Conservation (phyloP, 2,329 filamentous ascomycete genomes). For the Plectosphaerella sp. region DNA sequence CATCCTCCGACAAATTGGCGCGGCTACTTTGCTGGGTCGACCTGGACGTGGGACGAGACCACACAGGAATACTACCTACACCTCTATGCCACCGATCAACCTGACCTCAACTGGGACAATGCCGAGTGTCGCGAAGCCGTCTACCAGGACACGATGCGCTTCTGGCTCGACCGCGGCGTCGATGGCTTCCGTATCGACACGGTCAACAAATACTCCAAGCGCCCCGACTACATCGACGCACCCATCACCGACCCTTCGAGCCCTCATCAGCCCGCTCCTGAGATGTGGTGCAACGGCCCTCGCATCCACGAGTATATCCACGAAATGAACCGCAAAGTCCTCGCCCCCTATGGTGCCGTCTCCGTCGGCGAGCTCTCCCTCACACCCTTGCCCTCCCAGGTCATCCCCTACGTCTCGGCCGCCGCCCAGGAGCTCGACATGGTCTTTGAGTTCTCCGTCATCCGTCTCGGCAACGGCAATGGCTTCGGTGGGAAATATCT, state of each 20-base stretch:
- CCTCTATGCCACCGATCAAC: slow-evolving; percentile 66
- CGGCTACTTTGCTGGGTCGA: slow-evolving; percentile 40
- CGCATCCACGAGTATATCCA: slow-evolving; percentile 57
- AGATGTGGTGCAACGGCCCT: slow-evolving; percentile 57
- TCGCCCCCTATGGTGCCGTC: slow-evolving; percentile 52
- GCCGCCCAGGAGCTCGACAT: slow-evolving; percentile 52
- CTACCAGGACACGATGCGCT: slow-evolving; percentile 61
- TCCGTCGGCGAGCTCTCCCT: slow-evolving; percentile 60
- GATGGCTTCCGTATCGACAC: slow-evolving; percentile 65
- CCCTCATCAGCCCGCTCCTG: slow-evolving; percentile 35
- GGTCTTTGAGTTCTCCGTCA: slow-evolving; percentile 56
- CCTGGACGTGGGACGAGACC: slow-evolving; percentile 48
- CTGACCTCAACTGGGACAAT: slow-evolving; percentile 76
- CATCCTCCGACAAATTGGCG: slow-evolving; percentile 57
- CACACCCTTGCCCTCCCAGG: slow-evolving; percentile 45
- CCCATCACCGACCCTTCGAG: slow-evolving; percentile 33
- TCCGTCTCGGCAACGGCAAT: slow-evolving; percentile 48
- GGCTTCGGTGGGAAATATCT: slow-evolving; percentile 41
- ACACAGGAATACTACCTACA: slow-evolving; percentile 52
- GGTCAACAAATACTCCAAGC: slow-evolving; percentile 64
- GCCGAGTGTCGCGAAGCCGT: slow-evolving; percentile 61
- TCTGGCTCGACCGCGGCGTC: slow-evolving; percentile 68
- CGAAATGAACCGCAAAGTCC: slow-evolving; percentile 51
- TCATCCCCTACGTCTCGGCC: slow-evolving; percentile 50
- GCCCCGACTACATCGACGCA: slow-evolving; percentile 50